Base-by-base conservation (phyloP, 2,329 filamentous ascomycete species). In the Aschersonia sp. region DNA sequence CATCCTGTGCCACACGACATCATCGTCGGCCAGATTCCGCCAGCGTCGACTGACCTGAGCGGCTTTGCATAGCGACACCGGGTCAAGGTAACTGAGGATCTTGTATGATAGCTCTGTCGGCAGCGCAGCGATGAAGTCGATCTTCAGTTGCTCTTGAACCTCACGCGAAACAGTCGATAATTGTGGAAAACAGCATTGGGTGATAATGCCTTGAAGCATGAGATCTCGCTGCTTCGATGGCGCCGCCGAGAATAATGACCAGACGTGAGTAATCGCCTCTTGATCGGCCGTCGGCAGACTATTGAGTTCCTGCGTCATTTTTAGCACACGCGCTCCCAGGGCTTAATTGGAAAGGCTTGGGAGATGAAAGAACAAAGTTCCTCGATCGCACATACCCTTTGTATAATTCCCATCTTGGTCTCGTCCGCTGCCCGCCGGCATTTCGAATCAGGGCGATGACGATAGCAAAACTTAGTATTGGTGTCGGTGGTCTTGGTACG, bases 151-250 rank as follows among this genome's bases (percentile, higher is more conserved):
- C 54, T 97, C 89, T 53, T 88, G 84, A 44, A 98, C 86, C 54
- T 89, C 86, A 51, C 87, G 82, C 2, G 91, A 92, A 49, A 98
- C 83, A 55, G 86, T 89, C 32, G 92, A 97, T 5, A 98, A 78
- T 60, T 98, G 92, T 1, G 92, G 91, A 60, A 98, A 97, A 68
- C 92, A 98, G 65, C 91, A 97, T 64, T 97, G 89, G 0, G 91
- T 85, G 51, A 98, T 82, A 58, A 98, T 91, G 55, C 92, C 92
- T 63, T 95, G 89, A 5, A 98, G 76, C 86, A 98, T 97, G 51
- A 98, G 75, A 53, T 94, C 91, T 56, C 92, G 83, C 60, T 97
- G 91, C 62, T 94, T 95, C 7, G 88, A 78, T 0, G 92, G 92
- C 0, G 92, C 89, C 40, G 92, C 92, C 0, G 91, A 97, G 70